Percentiles rank a stretch among this genome's conserved stretches.
phyloP scores from a whole-genome alignment of 2,329 filamentous ascomycete genomes.

The Penicillium vulpinum region DNA sequence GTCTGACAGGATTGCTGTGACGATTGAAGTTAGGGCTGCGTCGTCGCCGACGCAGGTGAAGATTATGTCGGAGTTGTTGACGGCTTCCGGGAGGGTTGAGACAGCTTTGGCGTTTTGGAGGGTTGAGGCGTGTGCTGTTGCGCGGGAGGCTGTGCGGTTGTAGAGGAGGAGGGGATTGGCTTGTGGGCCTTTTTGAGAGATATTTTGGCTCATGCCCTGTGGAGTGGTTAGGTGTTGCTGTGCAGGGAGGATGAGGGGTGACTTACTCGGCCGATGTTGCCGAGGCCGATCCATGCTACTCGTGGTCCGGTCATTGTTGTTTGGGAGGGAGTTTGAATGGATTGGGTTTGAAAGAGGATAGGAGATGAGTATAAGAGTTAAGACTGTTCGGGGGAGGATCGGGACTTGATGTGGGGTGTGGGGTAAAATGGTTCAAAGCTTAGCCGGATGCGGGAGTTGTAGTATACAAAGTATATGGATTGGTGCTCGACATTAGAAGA shows the following conservation, averaged over 20 bases:
- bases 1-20: constrained; percentile 55
- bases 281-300: constrained; percentile 77
- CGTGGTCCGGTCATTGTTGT: constrained; percentile 41
- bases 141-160: constrained; percentile 72
- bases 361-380: not conserved
- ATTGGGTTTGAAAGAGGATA: too few species aligned
- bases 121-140: constrained; percentile 62
- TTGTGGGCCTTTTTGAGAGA: constrained; percentile 74
- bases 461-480: too few species aligned
- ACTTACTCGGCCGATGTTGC: constrained; percentile 80
- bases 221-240: not conserved
- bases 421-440: constrained; percentile 16
- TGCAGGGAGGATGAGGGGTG: not conserved
- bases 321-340: not conserved
- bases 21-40: constrained; percentile 64
- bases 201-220: constrained; percentile 85
- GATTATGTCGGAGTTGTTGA: constrained; percentile 71
- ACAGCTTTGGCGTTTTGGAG: constrained; percentile 64
- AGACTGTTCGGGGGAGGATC: not conserved
- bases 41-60: constrained; percentile 82
- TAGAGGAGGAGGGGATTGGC: constrained; percentile 72
- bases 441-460: constrained; percentile 8
- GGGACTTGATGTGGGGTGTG: constrained; percentile 16
- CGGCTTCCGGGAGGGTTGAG: constrained; percentile 64
- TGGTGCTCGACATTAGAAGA: too few species aligned